phyloP scores from a whole-genome alignment of 2,329 filamentous ascomycete genomes.

The Colletotrichum tropicale region DNA sequence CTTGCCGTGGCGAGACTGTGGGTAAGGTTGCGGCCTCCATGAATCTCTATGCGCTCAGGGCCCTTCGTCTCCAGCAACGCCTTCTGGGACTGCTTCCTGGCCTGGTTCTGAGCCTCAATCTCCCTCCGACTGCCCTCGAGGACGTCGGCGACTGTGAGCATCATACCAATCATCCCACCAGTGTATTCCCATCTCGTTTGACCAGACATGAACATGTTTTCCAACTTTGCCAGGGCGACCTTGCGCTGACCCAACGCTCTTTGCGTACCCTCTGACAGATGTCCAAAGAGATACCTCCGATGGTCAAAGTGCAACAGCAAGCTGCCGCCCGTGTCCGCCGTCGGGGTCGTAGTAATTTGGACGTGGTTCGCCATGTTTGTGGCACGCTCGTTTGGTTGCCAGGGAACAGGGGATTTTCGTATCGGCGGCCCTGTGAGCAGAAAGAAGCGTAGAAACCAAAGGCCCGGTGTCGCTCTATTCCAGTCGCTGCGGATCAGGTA shows the following conservation, averaged over 20 bases:
- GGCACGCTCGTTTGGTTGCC: neutral
- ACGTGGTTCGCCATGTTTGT: slow-evolving; percentile 73
- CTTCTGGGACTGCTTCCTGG: slow-evolving; percentile 42
- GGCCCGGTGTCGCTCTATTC: neutral
- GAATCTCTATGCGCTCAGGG: slow-evolving; percentile 50
- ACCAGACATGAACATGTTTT: slow-evolving; percentile 85
- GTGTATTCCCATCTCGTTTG: slow-evolving; percentile 74
- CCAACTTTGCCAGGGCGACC: slow-evolving; percentile 66
- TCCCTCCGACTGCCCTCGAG: slow-evolving; percentile 52
- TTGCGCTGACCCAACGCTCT: slow-evolving; percentile 74
- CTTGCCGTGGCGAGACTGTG: slow-evolving; percentile 84
- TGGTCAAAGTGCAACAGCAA: slow-evolving; percentile 81
- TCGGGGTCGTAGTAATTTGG: slow-evolving; percentile 81
- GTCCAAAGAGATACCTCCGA: slow-evolving; percentile 85
- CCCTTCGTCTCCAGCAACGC: slow-evolving; percentile 25
- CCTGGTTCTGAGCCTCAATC: slow-evolving; percentile 40
- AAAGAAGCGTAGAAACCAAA: neutral
- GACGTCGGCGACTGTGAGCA: slow-evolving; percentile 81
- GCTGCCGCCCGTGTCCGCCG: slow-evolving; percentile 85
- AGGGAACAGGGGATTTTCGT: neutral
- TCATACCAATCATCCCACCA: slow-evolving; percentile 84
- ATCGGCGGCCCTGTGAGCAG: neutral
- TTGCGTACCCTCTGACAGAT: slow-evolving; percentile 83
- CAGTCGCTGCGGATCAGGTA: neutral
- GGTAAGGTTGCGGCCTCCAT: slow-evolving; percentile 80